These are phyloP conservation scores for Mortierella sp. DNA, from an alignment of 371 early-diverging fungal species.

Conservation along the genomic window DNA sequence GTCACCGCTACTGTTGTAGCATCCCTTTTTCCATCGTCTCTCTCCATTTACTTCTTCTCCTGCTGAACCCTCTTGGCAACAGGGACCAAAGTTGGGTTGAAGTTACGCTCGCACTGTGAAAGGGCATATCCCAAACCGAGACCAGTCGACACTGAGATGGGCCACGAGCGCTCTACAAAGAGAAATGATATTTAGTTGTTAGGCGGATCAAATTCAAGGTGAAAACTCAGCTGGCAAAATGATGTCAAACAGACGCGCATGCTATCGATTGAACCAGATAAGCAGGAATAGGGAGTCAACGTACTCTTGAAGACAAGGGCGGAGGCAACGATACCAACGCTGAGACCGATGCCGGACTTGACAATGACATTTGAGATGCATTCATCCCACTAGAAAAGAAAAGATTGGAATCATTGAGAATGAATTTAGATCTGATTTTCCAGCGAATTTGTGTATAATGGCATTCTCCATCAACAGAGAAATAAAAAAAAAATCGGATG, in stretches of 20 bases:
- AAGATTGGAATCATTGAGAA: neutral
- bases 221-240: neutral
- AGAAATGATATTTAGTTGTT: neutral
- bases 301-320: constrained; percentile 91
- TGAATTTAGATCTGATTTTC: neutral
- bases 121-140: constrained; percentile 90
- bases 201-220: neutral
- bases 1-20: neutral
- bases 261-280: neutral
- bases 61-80: constrained; percentile 22
- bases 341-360: constrained; percentile 89
- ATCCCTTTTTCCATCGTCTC: neutral
- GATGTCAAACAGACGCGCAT: neutral
- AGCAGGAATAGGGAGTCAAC: constrained; percentile 34
- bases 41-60: constrained; percentile 39
- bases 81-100: constrained; percentile 58
- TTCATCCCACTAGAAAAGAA: constrained; percentile 81
- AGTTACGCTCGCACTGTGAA: constrained; percentile 82
- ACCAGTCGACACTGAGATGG: constrained; percentile 89
- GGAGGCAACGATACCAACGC: constrained; percentile 90
- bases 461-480: neutral
- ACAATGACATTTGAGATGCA: constrained; percentile 89
- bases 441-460: neutral
- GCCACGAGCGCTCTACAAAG: constrained; percentile 85
- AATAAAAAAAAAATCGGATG: neutral